Evolutionary conservation across 495 filamentous ascomycete species (phyloP).

Genomic region (Neurospora africana): DNA sequence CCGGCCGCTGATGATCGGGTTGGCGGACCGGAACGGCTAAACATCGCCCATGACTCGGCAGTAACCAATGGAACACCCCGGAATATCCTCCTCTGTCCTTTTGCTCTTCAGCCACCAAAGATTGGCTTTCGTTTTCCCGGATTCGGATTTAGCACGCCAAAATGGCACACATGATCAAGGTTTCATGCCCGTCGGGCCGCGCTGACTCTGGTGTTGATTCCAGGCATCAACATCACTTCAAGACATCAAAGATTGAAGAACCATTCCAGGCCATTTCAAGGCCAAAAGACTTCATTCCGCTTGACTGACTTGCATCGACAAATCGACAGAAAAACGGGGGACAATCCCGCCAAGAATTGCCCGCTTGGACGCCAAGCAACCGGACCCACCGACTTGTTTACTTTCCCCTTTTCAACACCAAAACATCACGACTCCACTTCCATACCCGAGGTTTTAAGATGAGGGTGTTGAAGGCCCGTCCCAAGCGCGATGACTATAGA

Average conservation of each 20-base stretch:
- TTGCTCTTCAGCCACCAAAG: neutral
- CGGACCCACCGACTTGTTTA: neutral
- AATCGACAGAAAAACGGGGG: neutral
- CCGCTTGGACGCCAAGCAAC: neutral
- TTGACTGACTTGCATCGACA: neutral
- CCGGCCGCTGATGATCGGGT: neutral
- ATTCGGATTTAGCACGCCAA: neutral
- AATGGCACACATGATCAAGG: neutral
- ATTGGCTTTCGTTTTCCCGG: neutral
- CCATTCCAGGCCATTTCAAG: too few species aligned
- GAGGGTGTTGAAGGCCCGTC: neutral
- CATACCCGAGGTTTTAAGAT: neutral
- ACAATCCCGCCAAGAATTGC: neutral
- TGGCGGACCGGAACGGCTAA: neutral
- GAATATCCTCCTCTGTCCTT: neutral
- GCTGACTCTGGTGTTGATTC: neutral
- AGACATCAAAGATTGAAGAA: neutral
- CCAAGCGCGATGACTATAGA: neutral
- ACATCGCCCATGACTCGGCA: neutral
- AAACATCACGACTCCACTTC: neutral
- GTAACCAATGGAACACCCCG: neutral
- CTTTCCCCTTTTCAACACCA: neutral
- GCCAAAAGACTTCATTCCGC: too few species aligned
- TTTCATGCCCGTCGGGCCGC: neutral
- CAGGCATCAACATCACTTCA: neutral